These are phyloP conservation scores for Pseudotulostoma volvatum DNA, from an alignment of 495 filamentous ascomycete genomes.

Conservation along the genomic window DNA sequence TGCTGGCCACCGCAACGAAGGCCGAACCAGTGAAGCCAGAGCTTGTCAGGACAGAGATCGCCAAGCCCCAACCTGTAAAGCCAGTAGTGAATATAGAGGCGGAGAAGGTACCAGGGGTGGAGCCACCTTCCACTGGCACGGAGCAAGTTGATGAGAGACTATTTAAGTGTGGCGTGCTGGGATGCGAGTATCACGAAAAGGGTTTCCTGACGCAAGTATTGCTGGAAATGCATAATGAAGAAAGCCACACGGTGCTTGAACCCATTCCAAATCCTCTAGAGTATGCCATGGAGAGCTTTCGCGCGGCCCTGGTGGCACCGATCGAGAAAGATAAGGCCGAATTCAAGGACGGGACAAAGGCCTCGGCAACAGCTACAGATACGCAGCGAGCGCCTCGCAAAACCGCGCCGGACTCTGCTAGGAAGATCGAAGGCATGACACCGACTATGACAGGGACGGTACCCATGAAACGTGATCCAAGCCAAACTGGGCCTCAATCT, in stretches of 20 bases:
- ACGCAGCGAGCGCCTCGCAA: slow-evolving; percentile 12
- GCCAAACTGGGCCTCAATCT: slow-evolving; percentile 22
- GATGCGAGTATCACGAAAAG: slow-evolving; percentile 29
- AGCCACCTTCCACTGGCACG: slow-evolving; percentile 15
- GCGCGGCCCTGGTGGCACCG: slow-evolving; percentile 14
- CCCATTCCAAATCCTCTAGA: slow-evolving; percentile 30
- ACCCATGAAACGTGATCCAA: slow-evolving; percentile 25
- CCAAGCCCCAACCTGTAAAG: too few relatives aligned
- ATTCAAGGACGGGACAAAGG: slow-evolving; percentile 12
- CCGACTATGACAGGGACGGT: slow-evolving; percentile 21
- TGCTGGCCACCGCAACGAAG: slow-evolving; percentile 16
- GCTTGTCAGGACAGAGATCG: too few relatives aligned
- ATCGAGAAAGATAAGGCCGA: slow-evolving; percentile 20
- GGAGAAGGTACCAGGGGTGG: too few relatives aligned
- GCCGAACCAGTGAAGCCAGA: slow-evolving; percentile 17
- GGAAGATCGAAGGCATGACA: slow-evolving; percentile 23
- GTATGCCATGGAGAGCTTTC: slow-evolving; percentile 30
- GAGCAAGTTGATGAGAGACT: slow-evolving; percentile 8
- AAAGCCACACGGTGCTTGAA: slow-evolving; percentile 30
- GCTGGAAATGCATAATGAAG: slow-evolving; percentile 31
- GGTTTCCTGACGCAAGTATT: slow-evolving; percentile 29
- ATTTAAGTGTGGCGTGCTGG: slow-evolving; percentile 28
- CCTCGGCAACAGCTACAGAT: slow-evolving; percentile 7
- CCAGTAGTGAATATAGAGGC: too few relatives aligned
- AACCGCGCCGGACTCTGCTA: slow-evolving; percentile 22